phyloP scores from a whole-genome alignment of 2,329 filamentous ascomycete genomes.

The Microcyclospora pomicola region DNA sequence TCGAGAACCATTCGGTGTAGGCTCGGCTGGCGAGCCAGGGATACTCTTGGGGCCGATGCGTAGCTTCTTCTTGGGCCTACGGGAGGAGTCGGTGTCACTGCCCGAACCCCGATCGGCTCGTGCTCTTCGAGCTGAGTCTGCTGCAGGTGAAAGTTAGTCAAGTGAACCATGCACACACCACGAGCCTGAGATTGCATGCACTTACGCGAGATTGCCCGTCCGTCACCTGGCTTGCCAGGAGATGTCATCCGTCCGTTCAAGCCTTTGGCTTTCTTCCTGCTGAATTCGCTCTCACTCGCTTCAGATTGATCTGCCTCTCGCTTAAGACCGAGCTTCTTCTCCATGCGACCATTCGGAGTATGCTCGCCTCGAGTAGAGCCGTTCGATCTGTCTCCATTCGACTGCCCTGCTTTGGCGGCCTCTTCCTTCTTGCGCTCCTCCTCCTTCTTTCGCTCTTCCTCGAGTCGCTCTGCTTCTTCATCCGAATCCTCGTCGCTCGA shows the following conservation, averaged over 20 bases:
- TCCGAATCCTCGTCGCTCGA: conserved; percentile 49
- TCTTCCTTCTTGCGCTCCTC: conserved; percentile 36
- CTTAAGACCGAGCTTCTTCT: conserved; percentile 47
- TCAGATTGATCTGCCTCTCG: conserved; percentile 86
- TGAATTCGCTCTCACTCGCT: conserved; percentile 80
- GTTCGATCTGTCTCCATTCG: conserved; percentile 37
- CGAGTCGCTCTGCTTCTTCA: conserved; percentile 47
- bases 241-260: conserved; percentile 27
- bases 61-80: conserved; percentile 22
- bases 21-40: conserved; percentile 23
- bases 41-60: too few species aligned
- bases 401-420: conserved; percentile 27
- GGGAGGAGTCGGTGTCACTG: conserved; percentile 61
- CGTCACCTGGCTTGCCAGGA: conserved; percentile 7
- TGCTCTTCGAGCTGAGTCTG: conserved; percentile 8
- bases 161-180: too few species aligned
- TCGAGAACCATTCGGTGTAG: conserved; percentile 20
- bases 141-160: conserved; percentile 4
- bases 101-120: conserved; percentile 40
- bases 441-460: conserved; percentile 42
- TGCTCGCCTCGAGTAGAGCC: conserved; percentile 56
- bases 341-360: conserved; percentile 46
- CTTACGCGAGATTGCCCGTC: conserved; percentile 16
- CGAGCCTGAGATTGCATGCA: background rate
- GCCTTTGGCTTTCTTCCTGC: conserved; percentile 52